A percentile compares a stretch with the other conserved stretches of the same genome.
Evolutionary conservation across 2,329 filamentous ascomycete genomes (phyloP).

Genomic region (Phaeomoniella chlamydospora): DNA sequence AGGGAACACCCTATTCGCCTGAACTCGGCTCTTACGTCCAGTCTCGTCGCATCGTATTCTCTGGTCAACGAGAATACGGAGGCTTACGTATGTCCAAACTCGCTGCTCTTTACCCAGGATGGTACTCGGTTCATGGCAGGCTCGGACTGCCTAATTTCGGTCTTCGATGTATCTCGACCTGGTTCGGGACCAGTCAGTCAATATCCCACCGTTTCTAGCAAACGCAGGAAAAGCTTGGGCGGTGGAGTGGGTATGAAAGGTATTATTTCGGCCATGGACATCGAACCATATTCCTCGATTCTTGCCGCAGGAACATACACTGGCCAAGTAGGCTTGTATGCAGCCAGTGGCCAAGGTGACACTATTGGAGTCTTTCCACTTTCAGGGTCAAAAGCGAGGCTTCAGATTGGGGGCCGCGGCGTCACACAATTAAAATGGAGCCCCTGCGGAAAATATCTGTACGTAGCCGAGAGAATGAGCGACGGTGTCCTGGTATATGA

Average conservation of each 20-base stretch:
- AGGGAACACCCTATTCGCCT: constrained; percentile 42
- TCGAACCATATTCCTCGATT: constrained; percentile 27
- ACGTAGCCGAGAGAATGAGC: constrained; percentile 42
- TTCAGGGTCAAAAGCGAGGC: constrained; percentile 21
- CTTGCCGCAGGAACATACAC: constrained; percentile 44
- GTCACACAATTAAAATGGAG: constrained; percentile 44
- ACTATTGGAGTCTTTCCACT: constrained; percentile 37
- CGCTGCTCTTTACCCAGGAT: constrained; percentile 35
- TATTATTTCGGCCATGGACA: constrained; percentile 35
- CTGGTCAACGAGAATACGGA: constrained; percentile 41
- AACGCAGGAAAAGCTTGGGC: constrained; percentile 28
- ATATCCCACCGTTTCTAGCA: constrained; percentile 25
- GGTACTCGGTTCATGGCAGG: constrained; percentile 43
- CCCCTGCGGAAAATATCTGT: constrained; percentile 41
- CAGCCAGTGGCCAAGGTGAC: constrained; percentile 30
- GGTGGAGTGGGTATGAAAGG: constrained; percentile 39
- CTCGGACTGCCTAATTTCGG: constrained; percentile 34
- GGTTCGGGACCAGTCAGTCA: constrained; percentile 30
- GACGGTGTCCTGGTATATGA: constrained; percentile 44
- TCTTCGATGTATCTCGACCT: constrained; percentile 39
- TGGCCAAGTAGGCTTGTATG: constrained; percentile 42
- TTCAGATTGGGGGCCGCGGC: constrained; percentile 32
- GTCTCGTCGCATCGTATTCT: constrained; percentile 36
- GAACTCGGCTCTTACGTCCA: constrained; percentile 36
- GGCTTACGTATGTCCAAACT: constrained; percentile 38